Evolutionary conservation across 345 rosid genomes (phyloP).

Genomic region (Stellera chamaejasme): DNA sequence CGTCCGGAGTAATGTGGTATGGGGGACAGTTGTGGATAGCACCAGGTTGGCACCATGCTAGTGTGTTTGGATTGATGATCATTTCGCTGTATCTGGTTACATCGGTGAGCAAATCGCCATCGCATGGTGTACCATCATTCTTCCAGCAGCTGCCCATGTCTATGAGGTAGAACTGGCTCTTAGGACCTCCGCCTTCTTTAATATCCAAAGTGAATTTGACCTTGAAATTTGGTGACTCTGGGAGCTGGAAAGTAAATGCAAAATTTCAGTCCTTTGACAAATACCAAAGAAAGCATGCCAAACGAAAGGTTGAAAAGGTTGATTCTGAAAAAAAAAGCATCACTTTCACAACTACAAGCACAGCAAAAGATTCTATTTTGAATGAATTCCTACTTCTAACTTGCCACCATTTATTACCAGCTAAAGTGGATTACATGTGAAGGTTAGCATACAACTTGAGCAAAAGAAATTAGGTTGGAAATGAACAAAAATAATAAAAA

Average conservation of each 20-base stretch:
- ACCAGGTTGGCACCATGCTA: conserved; percentile 42
- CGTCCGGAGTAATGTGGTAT: conserved; percentile 41
- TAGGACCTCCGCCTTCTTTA: conserved; percentile 67
- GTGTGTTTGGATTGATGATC: conserved; percentile 54
- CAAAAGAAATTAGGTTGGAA: too few species aligned
- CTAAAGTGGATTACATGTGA: too few species aligned
- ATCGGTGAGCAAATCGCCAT: conserved; percentile 58
- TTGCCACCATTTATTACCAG: too few species aligned
- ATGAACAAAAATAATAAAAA: too few species aligned
- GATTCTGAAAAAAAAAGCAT: too few species aligned
- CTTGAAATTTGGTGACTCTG: conserved; percentile 65
- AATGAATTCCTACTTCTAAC: too few species aligned
- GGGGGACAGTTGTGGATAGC: conserved; percentile 42
- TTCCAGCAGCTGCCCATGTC: conserved; percentile 93
- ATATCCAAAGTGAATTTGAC: conserved; percentile 49
- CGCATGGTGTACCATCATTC: conserved; percentile 57
- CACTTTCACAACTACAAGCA: too few species aligned
- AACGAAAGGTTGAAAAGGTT: too few species aligned
- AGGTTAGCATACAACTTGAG: too few species aligned
- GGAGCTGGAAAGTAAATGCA: conserved; percentile 39
- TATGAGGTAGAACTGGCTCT: conserved; percentile 65
- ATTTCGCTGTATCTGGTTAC: conserved; percentile 74
- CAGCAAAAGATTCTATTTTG: too few species aligned
- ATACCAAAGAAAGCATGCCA: too few species aligned
- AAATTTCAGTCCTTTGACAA: too few species aligned